phyloP scores from a whole-genome alignment of 805 yeast genomes.

The Starmera quercuum region DNA sequence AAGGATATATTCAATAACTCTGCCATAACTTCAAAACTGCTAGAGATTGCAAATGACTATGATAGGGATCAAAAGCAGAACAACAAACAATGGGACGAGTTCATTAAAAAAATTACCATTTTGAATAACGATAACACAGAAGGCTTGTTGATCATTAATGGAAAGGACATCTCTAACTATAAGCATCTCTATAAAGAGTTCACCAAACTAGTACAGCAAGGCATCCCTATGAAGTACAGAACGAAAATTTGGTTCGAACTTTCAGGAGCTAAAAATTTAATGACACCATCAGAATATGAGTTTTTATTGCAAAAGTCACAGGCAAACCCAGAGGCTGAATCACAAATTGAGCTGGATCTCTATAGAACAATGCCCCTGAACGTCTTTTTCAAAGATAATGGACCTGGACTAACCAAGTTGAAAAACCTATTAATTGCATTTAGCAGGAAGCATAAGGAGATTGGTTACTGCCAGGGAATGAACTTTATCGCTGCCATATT shows the following conservation, averaged over 20 bases:
- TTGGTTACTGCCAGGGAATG: slow-evolving; percentile 59
- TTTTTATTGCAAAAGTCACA: slow-evolving; percentile 18
- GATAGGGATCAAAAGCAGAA: slow-evolving; percentile 33
- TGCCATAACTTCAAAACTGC: slow-evolving; percentile 9
- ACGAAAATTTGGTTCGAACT: slow-evolving; percentile 45
- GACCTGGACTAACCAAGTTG: slow-evolving; percentile 44
- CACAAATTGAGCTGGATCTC: slow-evolving; percentile 45
- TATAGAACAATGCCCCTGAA: slow-evolving; percentile 50
- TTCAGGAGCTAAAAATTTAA: slow-evolving; percentile 37
- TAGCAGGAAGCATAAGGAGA: slow-evolving; percentile 34
- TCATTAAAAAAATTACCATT: slow-evolving; percentile 26
- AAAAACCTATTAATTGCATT: slow-evolving; percentile 42
- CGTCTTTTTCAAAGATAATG: slow-evolving; percentile 42
- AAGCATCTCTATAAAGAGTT: slow-evolving; percentile 22
- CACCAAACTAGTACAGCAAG: slow-evolving; percentile 30
- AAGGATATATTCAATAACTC: not conserved
- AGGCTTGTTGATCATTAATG: slow-evolving; percentile 32
- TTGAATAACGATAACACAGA: slow-evolving; percentile 18
- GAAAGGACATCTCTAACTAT: slow-evolving; percentile 23
- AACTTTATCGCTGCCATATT: slow-evolving; percentile 49
- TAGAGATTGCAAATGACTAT: slow-evolving; percentile 30
- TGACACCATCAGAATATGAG: slow-evolving; percentile 40
- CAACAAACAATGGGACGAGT: slow-evolving; percentile 37
- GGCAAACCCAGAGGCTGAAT: slow-evolving; percentile 25
- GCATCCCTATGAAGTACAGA: slow-evolving; percentile 42